Evolutionary conservation across 768 basidiomycete species (phyloP), one percentile per base, ranked within the genome.

Genomic region (Russula virescens): DNA sequence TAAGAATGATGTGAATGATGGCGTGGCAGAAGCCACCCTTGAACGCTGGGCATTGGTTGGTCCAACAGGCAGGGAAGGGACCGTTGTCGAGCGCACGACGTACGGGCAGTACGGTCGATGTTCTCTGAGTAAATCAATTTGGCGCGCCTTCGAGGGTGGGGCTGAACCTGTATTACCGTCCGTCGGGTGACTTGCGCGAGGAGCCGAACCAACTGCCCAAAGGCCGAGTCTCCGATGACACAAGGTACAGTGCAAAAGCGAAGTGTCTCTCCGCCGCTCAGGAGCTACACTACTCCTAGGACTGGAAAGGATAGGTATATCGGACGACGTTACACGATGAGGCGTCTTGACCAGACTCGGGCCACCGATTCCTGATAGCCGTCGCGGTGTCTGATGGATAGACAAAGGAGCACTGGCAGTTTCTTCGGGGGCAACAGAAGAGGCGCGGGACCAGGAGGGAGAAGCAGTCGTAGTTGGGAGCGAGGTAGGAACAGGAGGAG

Each of bases 51-150:
- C 55, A 57, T 59, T 48, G 35, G 43, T 45, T 5, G 45, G 60
- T 14, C 67, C 69, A 16, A 69, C 70, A 13, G 83, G 80, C 10
- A 84, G 71, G 2, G 83, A 81, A 5, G 87, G 87, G 13, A 89
- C 76, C 2, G 77, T 69, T 3, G 87, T 89, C 8, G 88, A 88
- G 16, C 81, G 80, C 40, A 87, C 84, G 31, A 89, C 81, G 64
- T 91, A 93, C n/a, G 91, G 91, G 67, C 91, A 93, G 68, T 89
- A 91, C 3, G 88, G 87, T 28, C 91, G 81, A 70, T 93, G 91
- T 72, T 94, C 91, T 68, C 85, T 87, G 51, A 91, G 72, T 42
- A 92, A 69, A 70, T 94, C 90, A 57, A 93, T 83, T 23, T 81
- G 81, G 56, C 89, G 68, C 19, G 68, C 69, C 56, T 62, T 71